These are phyloP conservation scores for Platismatia glauca DNA, from an alignment of 495 filamentous ascomycete genomes.

Conservation along the genomic window DNA sequence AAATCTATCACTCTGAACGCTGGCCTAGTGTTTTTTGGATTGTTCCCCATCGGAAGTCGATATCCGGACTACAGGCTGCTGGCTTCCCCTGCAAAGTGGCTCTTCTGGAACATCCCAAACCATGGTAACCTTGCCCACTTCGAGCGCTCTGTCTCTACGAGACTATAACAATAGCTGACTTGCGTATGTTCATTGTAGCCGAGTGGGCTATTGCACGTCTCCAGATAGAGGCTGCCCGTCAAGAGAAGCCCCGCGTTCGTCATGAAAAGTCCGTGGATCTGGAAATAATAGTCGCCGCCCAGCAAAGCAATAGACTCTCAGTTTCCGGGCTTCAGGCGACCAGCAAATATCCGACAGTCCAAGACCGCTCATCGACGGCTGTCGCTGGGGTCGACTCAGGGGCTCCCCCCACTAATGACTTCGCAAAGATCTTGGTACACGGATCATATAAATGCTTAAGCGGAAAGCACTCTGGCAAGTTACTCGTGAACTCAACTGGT, in stretches of 20 bases:
- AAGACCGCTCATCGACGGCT: neutral
- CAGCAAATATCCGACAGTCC: neutral
- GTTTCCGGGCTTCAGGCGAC: neutral
- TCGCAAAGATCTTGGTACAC: neutral
- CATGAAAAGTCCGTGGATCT: neutral
- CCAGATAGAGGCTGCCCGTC: constrained; percentile 19
- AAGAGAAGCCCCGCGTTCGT: neutral
- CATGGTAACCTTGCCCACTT: constrained; percentile 17
- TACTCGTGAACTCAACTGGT: neutral
- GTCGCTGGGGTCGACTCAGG: neutral
- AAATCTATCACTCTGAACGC: constrained; percentile 24
- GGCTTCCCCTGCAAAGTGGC: constrained; percentile 29
- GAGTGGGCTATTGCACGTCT: constrained; percentile 26
- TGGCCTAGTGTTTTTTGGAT: constrained; percentile 30
- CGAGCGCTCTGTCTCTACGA: constrained; percentile 1
- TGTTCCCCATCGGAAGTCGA: constrained; percentile 29
- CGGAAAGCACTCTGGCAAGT: neutral
- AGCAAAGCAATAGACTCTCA: neutral
- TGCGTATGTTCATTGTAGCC: constrained; percentile 5
- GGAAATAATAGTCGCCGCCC: neutral
- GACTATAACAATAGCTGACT: neutral
- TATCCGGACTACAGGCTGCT: constrained; percentile 32
- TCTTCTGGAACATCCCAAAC: constrained; percentile 32
- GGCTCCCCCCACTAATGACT: neutral
- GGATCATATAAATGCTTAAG: constrained; percentile 7